Conservation (phyloP, 2,329 filamentous ascomycete genomes). For the Talaromyces sp. region DNA sequence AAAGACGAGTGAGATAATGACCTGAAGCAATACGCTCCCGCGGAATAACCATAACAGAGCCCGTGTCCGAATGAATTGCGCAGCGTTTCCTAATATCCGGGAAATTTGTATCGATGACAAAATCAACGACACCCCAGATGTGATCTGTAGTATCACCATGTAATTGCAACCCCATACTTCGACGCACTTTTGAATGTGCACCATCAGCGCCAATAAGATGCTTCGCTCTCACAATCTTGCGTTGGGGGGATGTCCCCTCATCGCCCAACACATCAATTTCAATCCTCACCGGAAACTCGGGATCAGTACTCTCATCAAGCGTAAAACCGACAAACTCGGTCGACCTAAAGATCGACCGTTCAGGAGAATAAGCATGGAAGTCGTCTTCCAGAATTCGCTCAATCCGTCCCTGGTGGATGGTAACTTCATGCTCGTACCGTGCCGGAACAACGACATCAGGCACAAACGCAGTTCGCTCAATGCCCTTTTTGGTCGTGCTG, state of each 20-base stretch:
- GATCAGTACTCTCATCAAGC: conserved; percentile 46
- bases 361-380: conserved; percentile 62
- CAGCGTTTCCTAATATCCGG: conserved; percentile 78
- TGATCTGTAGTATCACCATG: conserved; percentile 67
- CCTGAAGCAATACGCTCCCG: conserved; percentile 59
- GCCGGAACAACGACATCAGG: conserved; percentile 60
- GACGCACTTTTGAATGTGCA: conserved; percentile 62
- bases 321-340: conserved; percentile 48
- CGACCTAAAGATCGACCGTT: conserved; percentile 63
- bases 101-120: conserved; percentile 69
- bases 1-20: conserved; percentile 68
- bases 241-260: not conserved
- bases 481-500: conserved; percentile 50
- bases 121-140: conserved; percentile 74
- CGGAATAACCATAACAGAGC: conserved; percentile 77
- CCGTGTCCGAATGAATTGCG: conserved; percentile 69
- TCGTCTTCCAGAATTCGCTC: conserved; percentile 68
- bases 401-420: conserved; percentile 68
- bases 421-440: conserved; percentile 66
- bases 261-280: conserved; percentile 30
- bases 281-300: conserved; percentile 35
- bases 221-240: conserved; percentile 56
- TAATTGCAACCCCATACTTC: conserved; percentile 50
- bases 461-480: conserved; percentile 58
- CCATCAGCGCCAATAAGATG: conserved; percentile 72